Percentiles rank a stretch among this genome's conserved stretches.
phyloP scores from a whole-genome alignment of 495 filamentous ascomycete species.

The Symbiotaphrina buchneri region DNA sequence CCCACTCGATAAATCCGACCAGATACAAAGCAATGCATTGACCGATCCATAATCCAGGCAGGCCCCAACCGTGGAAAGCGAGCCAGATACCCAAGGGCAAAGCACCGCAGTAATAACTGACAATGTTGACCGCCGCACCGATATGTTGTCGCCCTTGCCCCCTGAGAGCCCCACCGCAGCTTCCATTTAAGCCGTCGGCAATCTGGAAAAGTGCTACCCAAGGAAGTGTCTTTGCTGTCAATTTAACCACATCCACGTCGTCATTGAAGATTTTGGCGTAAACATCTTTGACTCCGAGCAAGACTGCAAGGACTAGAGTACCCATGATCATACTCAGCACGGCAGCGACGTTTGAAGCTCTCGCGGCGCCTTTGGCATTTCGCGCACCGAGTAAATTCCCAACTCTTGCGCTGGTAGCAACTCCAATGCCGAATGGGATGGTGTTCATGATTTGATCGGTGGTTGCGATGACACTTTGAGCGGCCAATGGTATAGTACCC shows the following conservation, averaged over 20 bases:
- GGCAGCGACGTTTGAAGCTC: slow-evolving; percentile 60
- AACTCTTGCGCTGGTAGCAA: slow-evolving; percentile 58
- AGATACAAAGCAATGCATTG: slow-evolving; percentile 79
- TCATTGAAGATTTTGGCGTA: slow-evolving; percentile 77
- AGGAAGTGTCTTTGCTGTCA: slow-evolving; percentile 69
- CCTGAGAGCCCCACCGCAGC: slow-evolving; percentile 60
- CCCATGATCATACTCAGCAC: slow-evolving; percentile 51
- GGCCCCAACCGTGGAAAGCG: slow-evolving; percentile 77
- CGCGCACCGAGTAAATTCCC: slow-evolving; percentile 64
- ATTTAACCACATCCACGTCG: slow-evolving; percentile 44
- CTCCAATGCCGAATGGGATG: slow-evolving; percentile 76
- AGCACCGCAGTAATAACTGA: slow-evolving; percentile 78
- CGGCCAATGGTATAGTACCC: slow-evolving; percentile 63
- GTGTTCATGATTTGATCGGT: slow-evolving; percentile 85
- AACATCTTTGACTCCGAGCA: slow-evolving; percentile 52
- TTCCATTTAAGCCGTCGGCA: slow-evolving; percentile 70
- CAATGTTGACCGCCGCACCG: slow-evolving; percentile 67
- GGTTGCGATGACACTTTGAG: slow-evolving; percentile 89
- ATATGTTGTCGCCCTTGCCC: slow-evolving; percentile 83
- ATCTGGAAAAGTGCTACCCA: slow-evolving; percentile 91
- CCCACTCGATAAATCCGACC: slow-evolving; percentile 62
- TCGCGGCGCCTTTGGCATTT: slow-evolving; percentile 40
- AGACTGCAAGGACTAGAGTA: slow-evolving; percentile 36
- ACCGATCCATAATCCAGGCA: slow-evolving; percentile 68
- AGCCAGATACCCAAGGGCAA: slow-evolving; percentile 68